phyloP scores from a whole-genome alignment of 2,329 filamentous ascomycete genomes.

The Bipolaris oryzae region DNA sequence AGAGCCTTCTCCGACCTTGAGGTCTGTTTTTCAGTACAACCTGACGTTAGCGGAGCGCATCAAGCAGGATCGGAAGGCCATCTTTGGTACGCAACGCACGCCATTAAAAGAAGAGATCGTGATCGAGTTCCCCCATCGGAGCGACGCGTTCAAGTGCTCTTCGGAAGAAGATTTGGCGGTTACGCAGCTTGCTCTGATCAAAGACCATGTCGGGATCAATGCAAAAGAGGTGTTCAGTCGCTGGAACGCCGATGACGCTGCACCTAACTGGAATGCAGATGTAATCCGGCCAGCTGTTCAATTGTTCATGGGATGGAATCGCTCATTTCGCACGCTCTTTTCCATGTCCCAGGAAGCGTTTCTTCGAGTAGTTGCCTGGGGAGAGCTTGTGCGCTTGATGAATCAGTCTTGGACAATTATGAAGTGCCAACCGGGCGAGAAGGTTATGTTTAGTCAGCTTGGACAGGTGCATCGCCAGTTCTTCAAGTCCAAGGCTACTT shows the following conservation, averaged over 20 bases:
- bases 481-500: constrained; percentile 1
- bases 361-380: constrained; percentile 20
- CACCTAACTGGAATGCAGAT: constrained; percentile 13
- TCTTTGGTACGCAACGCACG: constrained; percentile 15
- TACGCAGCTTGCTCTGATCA: constrained; percentile 16
- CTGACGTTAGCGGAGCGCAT: constrained; percentile 18
- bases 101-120: not conserved
- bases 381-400: constrained; percentile 21
- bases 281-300: constrained; percentile 10
- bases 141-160: constrained; percentile 1
- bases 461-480: constrained; percentile 14
- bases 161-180: constrained; percentile 19
- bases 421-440: not conserved
- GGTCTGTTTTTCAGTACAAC: not conserved
- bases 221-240: constrained; percentile 12
- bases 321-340: constrained; percentile 1
- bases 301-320: constrained; percentile 18
- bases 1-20: not conserved
- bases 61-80: constrained; percentile 13
- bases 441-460: constrained; percentile 4
- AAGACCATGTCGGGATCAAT: constrained; percentile 20
- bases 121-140: constrained; percentile 13
- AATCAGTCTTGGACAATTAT: not conserved
- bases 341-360: constrained; percentile 14
- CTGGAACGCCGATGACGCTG: constrained; percentile 6